Conservation (phyloP, 805 yeast genomes). For the Candida chauliodis region DNA sequence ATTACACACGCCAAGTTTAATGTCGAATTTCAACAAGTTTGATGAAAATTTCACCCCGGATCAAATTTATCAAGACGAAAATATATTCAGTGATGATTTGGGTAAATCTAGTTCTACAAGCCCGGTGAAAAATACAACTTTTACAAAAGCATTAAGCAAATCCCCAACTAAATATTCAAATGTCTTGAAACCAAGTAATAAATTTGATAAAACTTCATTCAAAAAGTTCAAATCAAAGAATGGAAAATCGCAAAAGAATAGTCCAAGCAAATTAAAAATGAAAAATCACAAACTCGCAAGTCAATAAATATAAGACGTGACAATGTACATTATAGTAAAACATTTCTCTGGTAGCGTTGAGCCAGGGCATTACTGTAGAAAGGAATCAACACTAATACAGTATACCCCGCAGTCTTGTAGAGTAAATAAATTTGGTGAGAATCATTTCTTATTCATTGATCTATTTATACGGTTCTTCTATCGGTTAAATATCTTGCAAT, state of each 20-base stretch:
- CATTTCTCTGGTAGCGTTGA: no score
- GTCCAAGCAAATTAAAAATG: background rate
- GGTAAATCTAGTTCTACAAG: background rate
- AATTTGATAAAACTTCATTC: background rate
- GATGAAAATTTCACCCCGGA: constrained; percentile 6
- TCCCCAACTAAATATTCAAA: constrained; percentile 3
- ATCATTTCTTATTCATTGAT: background rate
- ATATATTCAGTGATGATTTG: background rate
- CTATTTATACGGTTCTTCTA: constrained; percentile 62
- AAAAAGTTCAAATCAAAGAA: constrained; percentile 5
- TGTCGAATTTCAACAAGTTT: background rate
- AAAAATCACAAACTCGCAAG: no score
- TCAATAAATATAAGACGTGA: no score
- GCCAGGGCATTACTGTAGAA: no score
- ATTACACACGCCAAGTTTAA: background rate
- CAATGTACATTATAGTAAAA: no score
- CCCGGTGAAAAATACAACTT: background rate
- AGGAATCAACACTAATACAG: no score
- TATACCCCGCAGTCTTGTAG: no score
- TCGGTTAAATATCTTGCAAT: constrained; percentile 84
- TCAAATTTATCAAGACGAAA: constrained; percentile 7
- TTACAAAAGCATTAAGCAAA: background rate
- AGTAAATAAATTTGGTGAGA: no score
- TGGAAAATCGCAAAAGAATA: background rate
- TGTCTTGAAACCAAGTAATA: constrained; percentile 1